Conservation (phyloP, 2,329 filamentous ascomycete genomes). For the Aspergillus candidus region DNA sequence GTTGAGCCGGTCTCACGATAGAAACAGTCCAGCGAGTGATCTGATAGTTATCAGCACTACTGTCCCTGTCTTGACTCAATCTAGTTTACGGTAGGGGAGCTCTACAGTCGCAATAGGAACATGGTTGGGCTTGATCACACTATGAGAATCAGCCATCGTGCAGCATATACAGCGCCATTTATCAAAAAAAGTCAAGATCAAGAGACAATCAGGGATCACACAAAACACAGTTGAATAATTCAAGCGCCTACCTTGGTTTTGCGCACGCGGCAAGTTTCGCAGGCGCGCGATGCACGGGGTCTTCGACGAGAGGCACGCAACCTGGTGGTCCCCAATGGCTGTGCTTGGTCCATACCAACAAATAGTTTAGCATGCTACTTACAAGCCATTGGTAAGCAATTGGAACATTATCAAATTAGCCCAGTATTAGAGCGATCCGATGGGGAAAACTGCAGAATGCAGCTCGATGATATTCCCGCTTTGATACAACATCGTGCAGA, state of each 20-base stretch:
- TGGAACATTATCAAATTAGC: too few relatives aligned
- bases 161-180: background rate
- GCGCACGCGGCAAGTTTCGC: slow-evolving; percentile 20
- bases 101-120: slow-evolving; percentile 18
- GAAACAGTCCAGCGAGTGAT: slow-evolving; percentile 15
- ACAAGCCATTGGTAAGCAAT: too few relatives aligned
- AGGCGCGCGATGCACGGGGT: slow-evolving; percentile 17
- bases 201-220: background rate
- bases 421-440: too few relatives aligned
- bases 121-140: slow-evolving; percentile 17
- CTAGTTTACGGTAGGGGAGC: background rate
- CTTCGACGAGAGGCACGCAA: slow-evolving; percentile 9
- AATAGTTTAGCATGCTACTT: too few relatives aligned
- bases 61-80: too few relatives aligned
- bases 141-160: background rate
- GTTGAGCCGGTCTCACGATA: slow-evolving; percentile 7
- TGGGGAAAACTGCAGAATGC: too few relatives aligned
- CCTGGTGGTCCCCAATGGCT: too few relatives aligned
- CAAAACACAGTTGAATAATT: too few relatives aligned
- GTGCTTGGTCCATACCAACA: too few relatives aligned
- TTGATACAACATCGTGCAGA: too few relatives aligned
- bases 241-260: slow-evolving; percentile 16
- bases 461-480: too few relatives aligned
- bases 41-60: background rate
- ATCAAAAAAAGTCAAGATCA: background rate